Base-by-base conservation (phyloP, 2,329 filamentous ascomycete genomes). In the Beauveria sp. region DNA sequence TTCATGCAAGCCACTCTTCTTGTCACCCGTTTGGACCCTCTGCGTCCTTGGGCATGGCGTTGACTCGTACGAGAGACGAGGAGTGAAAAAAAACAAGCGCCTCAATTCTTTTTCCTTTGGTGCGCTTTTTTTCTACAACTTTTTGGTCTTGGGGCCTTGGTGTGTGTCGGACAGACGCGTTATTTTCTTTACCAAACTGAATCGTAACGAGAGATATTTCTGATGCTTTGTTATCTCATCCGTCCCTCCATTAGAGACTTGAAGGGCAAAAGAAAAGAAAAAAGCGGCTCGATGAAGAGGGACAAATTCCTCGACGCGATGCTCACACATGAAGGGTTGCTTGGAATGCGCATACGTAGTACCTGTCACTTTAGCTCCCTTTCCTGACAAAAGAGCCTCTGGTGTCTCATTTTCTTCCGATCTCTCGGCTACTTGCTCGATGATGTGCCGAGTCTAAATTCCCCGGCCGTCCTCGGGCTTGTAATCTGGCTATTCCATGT, bases 341-440 rank as follows among this genome's bases (percentile, higher is more conserved):
- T 28, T 52, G 57, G 57, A 60, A 60, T 60, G 57, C 45, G 57
- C 24, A 52, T 38, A 38, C 12, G 34, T 38, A 38, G 34, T 60
- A 40, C 38, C 57, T 52, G 40, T 46, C 48, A 43, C 22, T 45
- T 52, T 12, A 34, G 48, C 57, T 38, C 24, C 53, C 26, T 34
- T 31, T 5, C 16, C 2, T 38, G 12, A 14, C 14, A 40, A 16
- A 12, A 20, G 10, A 20, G 46, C 38, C 24, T 45, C 16, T 18
- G 14, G 6, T 51, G 56, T 51, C 34, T 51, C 24, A 9, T 49
- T 57, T 46, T 57, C 42, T n/a, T 28, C 54, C 54, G 24, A 9
- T 42, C 20, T 51, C 46, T 59, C 48, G 34, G 56, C 12, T 38
- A 58, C 18, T 51, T 43, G 20, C n/a, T 18, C 24, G 22, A 26